Conservation (phyloP, 345 rosid species). For the Lepidium aucheri region DNA sequence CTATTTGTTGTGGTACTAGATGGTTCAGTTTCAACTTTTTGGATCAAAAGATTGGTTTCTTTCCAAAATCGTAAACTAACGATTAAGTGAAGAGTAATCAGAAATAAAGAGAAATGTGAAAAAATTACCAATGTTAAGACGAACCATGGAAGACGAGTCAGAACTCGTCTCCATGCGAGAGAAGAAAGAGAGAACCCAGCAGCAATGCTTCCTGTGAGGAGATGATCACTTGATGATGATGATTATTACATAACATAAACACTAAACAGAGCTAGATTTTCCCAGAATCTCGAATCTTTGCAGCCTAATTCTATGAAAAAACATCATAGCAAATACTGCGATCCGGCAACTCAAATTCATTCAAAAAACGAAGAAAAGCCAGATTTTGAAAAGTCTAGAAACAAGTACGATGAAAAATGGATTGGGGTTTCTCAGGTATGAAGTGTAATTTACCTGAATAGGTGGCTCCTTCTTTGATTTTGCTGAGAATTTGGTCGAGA, state of each 20-base stretch:
- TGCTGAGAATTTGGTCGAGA: background rate
- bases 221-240: background rate
- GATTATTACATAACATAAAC: background rate
- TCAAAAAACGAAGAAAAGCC: background rate
- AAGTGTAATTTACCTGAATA: background rate
- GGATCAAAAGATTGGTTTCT: background rate
- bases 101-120: background rate
- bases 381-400: background rate
- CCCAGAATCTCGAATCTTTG: background rate
- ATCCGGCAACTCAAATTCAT: background rate
- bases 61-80: background rate
- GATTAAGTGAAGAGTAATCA: background rate
- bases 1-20: background rate
- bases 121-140: conserved; percentile 64
- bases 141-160: conserved; percentile 48
- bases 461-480: background rate
- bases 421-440: background rate
- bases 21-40: background rate
- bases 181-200: background rate
- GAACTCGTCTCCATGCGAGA: conserved; percentile 24
- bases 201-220: background rate
- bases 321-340: background rate
- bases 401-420: background rate
- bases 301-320: background rate
- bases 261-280: background rate